Base-by-base conservation (phyloP, 768 basidiomycete genomes). In the Daedaleopsis nitida region DNA sequence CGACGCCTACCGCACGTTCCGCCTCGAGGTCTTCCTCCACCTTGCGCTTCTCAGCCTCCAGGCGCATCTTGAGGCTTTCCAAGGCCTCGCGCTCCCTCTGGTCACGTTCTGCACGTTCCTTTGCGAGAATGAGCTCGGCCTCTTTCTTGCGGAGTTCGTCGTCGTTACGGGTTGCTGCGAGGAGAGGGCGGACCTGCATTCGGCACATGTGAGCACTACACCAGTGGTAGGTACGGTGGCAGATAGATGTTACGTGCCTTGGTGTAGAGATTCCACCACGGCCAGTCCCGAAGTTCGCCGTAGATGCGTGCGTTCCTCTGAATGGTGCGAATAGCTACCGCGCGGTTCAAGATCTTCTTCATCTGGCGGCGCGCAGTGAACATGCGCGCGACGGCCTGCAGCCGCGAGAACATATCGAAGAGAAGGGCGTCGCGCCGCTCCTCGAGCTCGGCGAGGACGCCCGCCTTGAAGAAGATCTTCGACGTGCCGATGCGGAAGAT, bases 381-480 rank as follows among this genome's bases (percentile, higher is more conserved):
- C 84, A 83, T 95, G 60, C 95, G 81, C 3, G 92, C 89, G 1
- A 85, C 80, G 0, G 97, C 92, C 72, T 99, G 97, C 43, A 99
- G 73, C 38, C 86, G 83, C 12, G 92, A 88, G 75, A 98, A 96
- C 49, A 97, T 80, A 62, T 94, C 94, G 65, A 86, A 96, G 21
- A 99, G 74, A n/a, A 94, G 76, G 13, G 85, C 81, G 73, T 99
- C 96, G 16, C 96, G 79, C 13, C 93, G 83, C 67, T 98, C 97
- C 73, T 98, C 97, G 10, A 98, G 82, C 67, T 96, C 96, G 35
- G 97, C 97, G 16, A 99, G 82, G 4, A 97, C 94, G 4, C 96
- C 96, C 2, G 97, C 96, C 72, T 98, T 98, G 86, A 99, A 98
- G 80, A 98, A 99, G 62, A 98, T 92, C 77, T 99, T 99, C 39